Evolutionary conservation across 192 early-diverging fungal genomes (phyloP).

Genomic region (Gryganskiella cystojenkinii): DNA sequence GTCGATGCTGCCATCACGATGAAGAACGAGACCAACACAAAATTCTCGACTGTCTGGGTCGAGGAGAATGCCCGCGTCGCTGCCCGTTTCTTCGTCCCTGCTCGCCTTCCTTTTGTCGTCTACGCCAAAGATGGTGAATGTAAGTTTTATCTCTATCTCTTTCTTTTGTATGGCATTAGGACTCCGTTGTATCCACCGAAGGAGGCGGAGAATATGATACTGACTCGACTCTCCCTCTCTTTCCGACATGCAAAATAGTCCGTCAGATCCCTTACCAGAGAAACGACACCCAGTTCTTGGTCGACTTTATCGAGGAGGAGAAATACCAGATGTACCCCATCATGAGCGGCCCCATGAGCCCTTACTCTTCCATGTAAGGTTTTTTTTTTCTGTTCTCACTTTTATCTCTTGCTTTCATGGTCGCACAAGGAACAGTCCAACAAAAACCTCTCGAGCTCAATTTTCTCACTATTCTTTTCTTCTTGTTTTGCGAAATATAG

Average conservation of each 20-base stretch:
- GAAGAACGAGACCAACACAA: conserved; percentile 38
- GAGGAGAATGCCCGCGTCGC: conserved; percentile 38
- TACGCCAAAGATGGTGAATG: conserved; percentile 52
- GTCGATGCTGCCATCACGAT: conserved; percentile 36
- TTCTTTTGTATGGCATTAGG: not conserved
- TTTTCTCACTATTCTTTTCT: not conserved
- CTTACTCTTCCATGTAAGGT: conserved; percentile 45
- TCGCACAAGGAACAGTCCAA: not conserved
- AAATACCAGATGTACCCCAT: conserved; percentile 37
- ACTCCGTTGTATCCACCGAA: not conserved
- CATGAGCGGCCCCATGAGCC: conserved; percentile 34
- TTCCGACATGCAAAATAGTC: conserved; percentile 13
- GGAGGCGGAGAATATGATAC: no score
- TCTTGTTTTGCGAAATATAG: conserved; percentile 4
- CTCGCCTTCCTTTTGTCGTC: conserved; percentile 44
- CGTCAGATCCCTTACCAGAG: conserved; percentile 46
- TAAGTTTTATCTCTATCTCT: not conserved
- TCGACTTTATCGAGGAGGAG: conserved; percentile 50
- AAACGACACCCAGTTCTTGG: conserved; percentile 46
- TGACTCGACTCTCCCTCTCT: no score
- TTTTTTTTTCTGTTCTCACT: not conserved
- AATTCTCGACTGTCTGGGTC: conserved; percentile 42
- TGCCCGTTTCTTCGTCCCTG: conserved; percentile 45
- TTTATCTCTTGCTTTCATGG: not conserved
- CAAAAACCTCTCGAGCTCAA: not conserved